These are phyloP conservation scores for Fraxinus platypoda DNA, from an alignment of 305 asterid genomes.

Conservation along the genomic window DNA sequence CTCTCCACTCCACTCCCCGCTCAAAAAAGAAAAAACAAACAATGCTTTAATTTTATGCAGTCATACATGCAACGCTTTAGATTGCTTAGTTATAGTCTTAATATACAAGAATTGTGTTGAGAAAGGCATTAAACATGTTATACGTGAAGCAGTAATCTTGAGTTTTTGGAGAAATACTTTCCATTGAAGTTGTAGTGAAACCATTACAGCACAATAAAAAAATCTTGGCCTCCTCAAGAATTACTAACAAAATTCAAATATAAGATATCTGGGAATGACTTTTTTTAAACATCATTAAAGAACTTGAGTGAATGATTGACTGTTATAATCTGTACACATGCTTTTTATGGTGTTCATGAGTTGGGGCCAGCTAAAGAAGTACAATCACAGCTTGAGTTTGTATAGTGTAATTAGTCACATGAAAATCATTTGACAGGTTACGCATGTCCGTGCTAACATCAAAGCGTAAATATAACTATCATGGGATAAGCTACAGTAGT, in stretches of 20 bases:
- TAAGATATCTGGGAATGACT: too few species aligned
- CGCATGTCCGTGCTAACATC: neutral
- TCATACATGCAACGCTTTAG: neutral
- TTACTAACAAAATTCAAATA: neutral
- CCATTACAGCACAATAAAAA: neutral
- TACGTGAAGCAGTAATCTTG: neutral
- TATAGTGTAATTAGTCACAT: neutral
- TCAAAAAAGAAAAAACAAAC: neutral
- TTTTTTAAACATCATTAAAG: too few species aligned
- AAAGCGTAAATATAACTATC: neutral
- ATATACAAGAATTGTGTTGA: neutral
- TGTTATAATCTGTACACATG: neutral
- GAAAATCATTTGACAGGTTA: neutral
- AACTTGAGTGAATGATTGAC: neutral
- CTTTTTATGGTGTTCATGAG: neutral
- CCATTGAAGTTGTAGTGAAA: neutral
- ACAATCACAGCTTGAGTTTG: neutral
- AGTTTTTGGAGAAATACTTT: neutral
- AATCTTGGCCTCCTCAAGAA: neutral
- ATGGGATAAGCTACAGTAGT: neutral
- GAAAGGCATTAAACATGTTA: neutral
- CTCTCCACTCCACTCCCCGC: neutral
- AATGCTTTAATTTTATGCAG: neutral
- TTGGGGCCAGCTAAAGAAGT: neutral
- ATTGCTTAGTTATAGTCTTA: neutral